Conservation (phyloP, 495 filamentous ascomycete genomes). For the Glutinoglossum americanum region DNA sequence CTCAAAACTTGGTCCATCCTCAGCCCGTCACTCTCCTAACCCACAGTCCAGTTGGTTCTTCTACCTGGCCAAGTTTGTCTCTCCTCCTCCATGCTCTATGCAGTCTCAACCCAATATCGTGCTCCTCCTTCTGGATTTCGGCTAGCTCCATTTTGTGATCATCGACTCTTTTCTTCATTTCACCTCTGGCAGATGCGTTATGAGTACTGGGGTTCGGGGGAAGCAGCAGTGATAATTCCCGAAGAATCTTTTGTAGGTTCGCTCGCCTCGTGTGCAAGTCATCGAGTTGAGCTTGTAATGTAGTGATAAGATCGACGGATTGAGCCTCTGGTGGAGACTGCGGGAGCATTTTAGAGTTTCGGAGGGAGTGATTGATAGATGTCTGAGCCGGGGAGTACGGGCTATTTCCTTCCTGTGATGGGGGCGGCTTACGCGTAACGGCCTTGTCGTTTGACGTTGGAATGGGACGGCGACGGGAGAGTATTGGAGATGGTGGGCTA, state of each 20-base stretch:
- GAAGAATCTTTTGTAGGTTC: slow-evolving; percentile 49
- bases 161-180: slow-evolving; percentile 52
- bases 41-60: slow-evolving; percentile 55
- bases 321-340: slow-evolving; percentile 33
- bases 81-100: slow-evolving; percentile 56
- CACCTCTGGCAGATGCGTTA: slow-evolving; percentile 32
- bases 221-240: slow-evolving; percentile 48
- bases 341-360: slow-evolving; percentile 33
- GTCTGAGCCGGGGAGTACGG: not conserved
- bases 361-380: slow-evolving; percentile 11
- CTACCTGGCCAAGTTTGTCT: slow-evolving; percentile 33
- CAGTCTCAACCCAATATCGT: slow-evolving; percentile 68
- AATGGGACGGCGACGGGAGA: slow-evolving; percentile 27
- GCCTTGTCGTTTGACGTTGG: slow-evolving; percentile 11
- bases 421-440: slow-evolving; percentile 13
- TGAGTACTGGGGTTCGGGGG: slow-evolving; percentile 33
- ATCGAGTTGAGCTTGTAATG: slow-evolving; percentile 43
- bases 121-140: slow-evolving; percentile 59
- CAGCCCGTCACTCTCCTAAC: slow-evolving; percentile 40
- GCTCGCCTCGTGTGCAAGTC: slow-evolving; percentile 40
- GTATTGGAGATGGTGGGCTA: slow-evolving; percentile 18
- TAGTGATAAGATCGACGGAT: slow-evolving; percentile 37
- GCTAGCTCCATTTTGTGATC: slow-evolving; percentile 50
- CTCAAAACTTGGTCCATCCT: not conserved
- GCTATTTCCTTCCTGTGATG: slow-evolving; percentile 8